These are phyloP conservation scores for Penicillium sp. DNA, from an alignment of 2,329 filamentous ascomycete species.

Conservation along the genomic window DNA sequence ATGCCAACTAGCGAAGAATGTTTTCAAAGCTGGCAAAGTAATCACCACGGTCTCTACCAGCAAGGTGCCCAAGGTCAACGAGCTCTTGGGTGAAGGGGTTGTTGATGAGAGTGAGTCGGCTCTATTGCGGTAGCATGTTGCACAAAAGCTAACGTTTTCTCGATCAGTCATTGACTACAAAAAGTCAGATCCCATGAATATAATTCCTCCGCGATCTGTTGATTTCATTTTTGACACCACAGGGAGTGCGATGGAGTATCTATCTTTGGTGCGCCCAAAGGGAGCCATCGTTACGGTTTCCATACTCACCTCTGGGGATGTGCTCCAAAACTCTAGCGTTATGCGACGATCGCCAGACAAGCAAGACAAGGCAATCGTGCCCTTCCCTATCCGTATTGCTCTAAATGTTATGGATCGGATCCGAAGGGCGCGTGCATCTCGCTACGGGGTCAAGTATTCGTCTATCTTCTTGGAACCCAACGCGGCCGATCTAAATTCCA, in stretches of 20 bases:
- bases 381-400: slow-evolving; percentile 24
- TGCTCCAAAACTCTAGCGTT: slow-evolving; percentile 32
- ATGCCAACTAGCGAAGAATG: slow-evolving; percentile 53
- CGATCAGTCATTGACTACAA: slow-evolving; percentile 51
- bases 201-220: slow-evolving; percentile 45
- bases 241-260: slow-evolving; percentile 39
- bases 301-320: slow-evolving; percentile 35
- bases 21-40: slow-evolving; percentile 53
- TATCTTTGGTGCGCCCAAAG: slow-evolving; percentile 46
- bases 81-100: slow-evolving; percentile 44
- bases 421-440: slow-evolving; percentile 46
- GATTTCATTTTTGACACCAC: slow-evolving; percentile 56
- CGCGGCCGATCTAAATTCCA: slow-evolving; percentile 45
- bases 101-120: slow-evolving; percentile 43
- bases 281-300: slow-evolving; percentile 38
- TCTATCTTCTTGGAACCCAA: slow-evolving; percentile 45
- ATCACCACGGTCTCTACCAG: slow-evolving; percentile 55
- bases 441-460: slow-evolving; percentile 47
- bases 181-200: slow-evolving; percentile 40
- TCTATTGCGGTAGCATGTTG: not conserved
- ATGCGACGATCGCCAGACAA: slow-evolving; percentile 19
- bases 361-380: slow-evolving; percentile 20
- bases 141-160: not conserved
- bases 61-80: slow-evolving; percentile 51
- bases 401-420: slow-evolving; percentile 37